Conservation (phyloP, 331 rosid genomes). For the Stylosanthes scabra region DNA sequence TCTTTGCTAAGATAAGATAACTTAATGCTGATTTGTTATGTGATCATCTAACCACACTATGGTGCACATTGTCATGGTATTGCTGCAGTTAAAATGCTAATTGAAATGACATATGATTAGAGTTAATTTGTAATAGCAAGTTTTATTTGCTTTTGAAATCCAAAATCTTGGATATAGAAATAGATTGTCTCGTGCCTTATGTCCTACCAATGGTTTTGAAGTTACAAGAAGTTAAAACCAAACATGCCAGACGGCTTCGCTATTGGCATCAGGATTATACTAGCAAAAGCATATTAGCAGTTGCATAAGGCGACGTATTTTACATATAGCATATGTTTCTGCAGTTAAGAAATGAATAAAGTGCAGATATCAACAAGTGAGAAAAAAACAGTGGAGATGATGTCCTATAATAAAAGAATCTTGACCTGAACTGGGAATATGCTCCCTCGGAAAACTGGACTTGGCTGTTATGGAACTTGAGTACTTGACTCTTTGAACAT, state of each 20-base stretch:
- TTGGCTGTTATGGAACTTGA: too few relatives aligned
- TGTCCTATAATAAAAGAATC: constrained; percentile 9
- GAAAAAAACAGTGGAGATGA: not conserved
- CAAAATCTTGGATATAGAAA: too few relatives aligned
- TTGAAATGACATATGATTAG: not conserved
- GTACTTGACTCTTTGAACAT: not conserved
- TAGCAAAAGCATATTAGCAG: not conserved
- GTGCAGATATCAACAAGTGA: constrained; percentile 16
- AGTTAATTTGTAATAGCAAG: constrained; percentile 8
- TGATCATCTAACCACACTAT: constrained; percentile 2
- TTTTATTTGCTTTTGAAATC: not conserved
- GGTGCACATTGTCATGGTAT: not conserved
- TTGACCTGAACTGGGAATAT: not conserved
- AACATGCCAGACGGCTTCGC: not conserved
- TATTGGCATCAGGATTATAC: constrained; percentile 1
- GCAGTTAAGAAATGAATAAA: not conserved
- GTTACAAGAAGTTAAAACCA: too few relatives aligned
- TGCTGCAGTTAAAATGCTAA: constrained; percentile 15
- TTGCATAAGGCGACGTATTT: not conserved
- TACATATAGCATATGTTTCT: not conserved
- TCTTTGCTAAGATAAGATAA: constrained; percentile 6
- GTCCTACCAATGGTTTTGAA: too few relatives aligned
- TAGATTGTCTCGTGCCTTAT: too few relatives aligned
- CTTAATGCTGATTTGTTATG: constrained; percentile 16
- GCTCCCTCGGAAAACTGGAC: too few relatives aligned